Evolutionary conservation across 345 rosid species (phyloP).

Genomic region (Barbarea vulgaris): DNA sequence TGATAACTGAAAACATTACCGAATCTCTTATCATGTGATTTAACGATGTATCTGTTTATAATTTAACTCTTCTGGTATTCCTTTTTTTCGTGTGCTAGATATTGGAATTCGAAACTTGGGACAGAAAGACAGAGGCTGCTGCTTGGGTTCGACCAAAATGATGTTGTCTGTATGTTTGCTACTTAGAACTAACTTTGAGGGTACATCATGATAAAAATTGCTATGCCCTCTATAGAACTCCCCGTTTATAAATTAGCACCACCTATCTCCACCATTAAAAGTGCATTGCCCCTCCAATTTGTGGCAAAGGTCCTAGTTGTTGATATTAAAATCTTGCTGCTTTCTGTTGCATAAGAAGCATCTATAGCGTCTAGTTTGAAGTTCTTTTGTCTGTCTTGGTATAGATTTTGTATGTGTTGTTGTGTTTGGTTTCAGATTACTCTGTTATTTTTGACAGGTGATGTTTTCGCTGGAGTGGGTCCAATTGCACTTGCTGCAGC

Average conservation of each 20-base stretch:
- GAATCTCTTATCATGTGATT: background rate
- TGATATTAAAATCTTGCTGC: background rate
- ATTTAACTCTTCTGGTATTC: slow-evolving; percentile 4
- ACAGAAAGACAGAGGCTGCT: slow-evolving; percentile 88
- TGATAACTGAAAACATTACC: background rate
- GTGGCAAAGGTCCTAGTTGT: slow-evolving; percentile 4
- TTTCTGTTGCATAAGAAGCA: slow-evolving; percentile 16
- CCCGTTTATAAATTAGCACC: background rate
- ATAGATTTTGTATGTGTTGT: background rate
- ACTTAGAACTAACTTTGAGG: slow-evolving; percentile 29
- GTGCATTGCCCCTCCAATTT: slow-evolving; percentile 3
- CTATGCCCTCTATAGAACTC: slow-evolving; percentile 6
- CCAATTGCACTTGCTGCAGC: slow-evolving; percentile 86
- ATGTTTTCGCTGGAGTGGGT: slow-evolving; percentile 85
- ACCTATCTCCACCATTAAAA: background rate
- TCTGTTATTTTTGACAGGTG: slow-evolving; percentile 55
- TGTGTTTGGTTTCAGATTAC: slow-evolving; percentile 11
- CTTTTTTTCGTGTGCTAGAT: slow-evolving; percentile 50
- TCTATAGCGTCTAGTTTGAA: slow-evolving; percentile 4
- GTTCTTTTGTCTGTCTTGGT: slow-evolving; percentile 4
- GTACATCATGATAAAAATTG: slow-evolving; percentile 27
- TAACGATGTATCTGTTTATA: background rate
- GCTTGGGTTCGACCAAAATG: slow-evolving; percentile 56
- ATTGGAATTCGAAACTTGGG: slow-evolving; percentile 93
- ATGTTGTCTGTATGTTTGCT: slow-evolving; percentile 76